Evolutionary conservation across 148 eudicot genomes (phyloP).

Genomic region (Dianthus caryophyllus): DNA sequence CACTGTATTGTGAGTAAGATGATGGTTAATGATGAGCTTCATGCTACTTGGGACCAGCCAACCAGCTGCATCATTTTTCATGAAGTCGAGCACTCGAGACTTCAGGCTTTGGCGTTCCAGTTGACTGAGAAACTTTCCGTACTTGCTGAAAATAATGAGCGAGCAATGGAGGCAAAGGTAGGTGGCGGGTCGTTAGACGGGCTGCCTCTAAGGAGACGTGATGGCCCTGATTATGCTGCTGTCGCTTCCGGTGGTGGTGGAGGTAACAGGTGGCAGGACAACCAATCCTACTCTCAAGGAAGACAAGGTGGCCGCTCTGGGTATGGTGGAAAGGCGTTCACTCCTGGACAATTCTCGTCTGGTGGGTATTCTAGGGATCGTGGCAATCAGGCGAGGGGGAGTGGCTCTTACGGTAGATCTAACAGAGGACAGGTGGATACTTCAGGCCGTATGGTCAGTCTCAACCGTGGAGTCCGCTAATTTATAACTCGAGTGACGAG

Average conservation of each 20-base stretch:
- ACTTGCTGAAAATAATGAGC: slow-evolving; percentile 74
- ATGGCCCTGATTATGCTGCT: slow-evolving; percentile 64
- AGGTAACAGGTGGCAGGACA: slow-evolving; percentile 51
- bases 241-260: slow-evolving; percentile 43
- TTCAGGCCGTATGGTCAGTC: slow-evolving; percentile 62
- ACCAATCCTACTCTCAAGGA: slow-evolving; percentile 41
- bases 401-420: slow-evolving; percentile 35
- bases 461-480: slow-evolving; percentile 26
- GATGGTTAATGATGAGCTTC: slow-evolving; percentile 78
- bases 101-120: slow-evolving; percentile 74
- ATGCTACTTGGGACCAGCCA: slow-evolving; percentile 84
- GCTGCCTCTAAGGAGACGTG: slow-evolving; percentile 54
- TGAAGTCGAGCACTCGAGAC: slow-evolving; percentile 58
- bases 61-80: slow-evolving; percentile 59
- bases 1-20: slow-evolving; percentile 72
- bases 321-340: slow-evolving; percentile 38
- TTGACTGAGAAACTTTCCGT: slow-evolving; percentile 58
- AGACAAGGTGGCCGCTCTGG: slow-evolving; percentile 45
- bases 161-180: slow-evolving; percentile 59
- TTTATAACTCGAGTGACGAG: too few species aligned
- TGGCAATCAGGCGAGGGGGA: slow-evolving; percentile 28
- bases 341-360: slow-evolving; percentile 32
- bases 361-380: slow-evolving; percentile 43
- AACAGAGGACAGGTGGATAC: slow-evolving; percentile 48
- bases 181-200: slow-evolving; percentile 55